phyloP scores from a whole-genome alignment of 306 rosid genomes.

The Malus asiatica region DNA sequence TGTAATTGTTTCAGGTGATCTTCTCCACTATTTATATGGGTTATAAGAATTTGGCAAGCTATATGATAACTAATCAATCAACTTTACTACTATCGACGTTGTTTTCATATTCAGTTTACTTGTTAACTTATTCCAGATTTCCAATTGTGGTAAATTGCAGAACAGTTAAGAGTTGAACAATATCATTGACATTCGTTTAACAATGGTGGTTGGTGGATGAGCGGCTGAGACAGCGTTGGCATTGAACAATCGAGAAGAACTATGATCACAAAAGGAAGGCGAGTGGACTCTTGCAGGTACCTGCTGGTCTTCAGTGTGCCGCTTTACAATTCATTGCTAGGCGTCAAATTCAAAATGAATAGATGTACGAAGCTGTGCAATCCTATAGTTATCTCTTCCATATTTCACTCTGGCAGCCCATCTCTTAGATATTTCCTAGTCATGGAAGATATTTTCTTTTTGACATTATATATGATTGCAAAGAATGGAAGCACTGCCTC shows the following conservation, averaged over 20 bases:
- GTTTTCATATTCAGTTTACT: background rate
- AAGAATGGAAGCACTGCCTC: conserved; percentile 33
- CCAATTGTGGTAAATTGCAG: background rate
- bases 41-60: background rate
- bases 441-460: background rate
- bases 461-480: conserved; percentile 17
- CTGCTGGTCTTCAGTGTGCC: background rate
- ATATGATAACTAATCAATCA: background rate
- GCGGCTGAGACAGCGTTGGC: background rate
- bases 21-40: background rate
- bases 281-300: background rate
- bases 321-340: background rate
- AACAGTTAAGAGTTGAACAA: background rate
- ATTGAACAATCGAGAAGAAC: background rate
- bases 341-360: background rate
- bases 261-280: background rate
- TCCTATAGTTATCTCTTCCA: background rate
- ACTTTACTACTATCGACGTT: background rate
- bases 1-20: conserved; percentile 12
- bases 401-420: background rate
- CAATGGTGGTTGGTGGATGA: background rate
- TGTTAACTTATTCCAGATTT: background rate
- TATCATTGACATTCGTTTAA: background rate
- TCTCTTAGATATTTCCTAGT: background rate
- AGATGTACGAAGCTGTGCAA: background rate